Conservation (phyloP, 352 stramenopile genomes). For the Pythium brassicae region DNA sequence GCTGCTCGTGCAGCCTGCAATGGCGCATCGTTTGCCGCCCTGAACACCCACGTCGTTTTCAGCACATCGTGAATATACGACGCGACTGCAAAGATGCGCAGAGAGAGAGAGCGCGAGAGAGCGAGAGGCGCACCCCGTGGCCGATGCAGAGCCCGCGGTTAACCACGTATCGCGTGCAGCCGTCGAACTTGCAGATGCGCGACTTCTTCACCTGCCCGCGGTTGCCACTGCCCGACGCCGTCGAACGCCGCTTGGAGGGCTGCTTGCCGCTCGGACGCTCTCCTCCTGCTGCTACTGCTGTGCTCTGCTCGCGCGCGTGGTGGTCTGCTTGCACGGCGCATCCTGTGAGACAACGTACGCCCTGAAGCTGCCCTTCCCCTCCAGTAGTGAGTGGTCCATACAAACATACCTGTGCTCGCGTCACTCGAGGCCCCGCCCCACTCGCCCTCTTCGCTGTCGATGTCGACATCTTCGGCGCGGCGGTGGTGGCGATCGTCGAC, state of each 20-base stretch:
- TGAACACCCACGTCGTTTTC: constrained; percentile 12
- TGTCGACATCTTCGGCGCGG: constrained; percentile 1
- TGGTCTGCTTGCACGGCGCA: background rate
- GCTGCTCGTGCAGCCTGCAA: constrained; percentile 61
- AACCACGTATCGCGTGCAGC: constrained; percentile 71
- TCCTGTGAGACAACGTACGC: background rate
- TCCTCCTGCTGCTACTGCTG: background rate
- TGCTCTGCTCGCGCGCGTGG: background rate
- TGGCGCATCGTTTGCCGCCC: constrained; percentile 65
- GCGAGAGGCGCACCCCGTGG: constrained; percentile 38
- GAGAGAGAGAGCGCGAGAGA: background rate
- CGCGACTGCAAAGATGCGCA: background rate
- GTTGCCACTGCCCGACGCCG: background rate
- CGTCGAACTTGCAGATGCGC: constrained; percentile 72
- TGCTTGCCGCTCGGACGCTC: background rate
- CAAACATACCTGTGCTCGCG: constrained; percentile 17
- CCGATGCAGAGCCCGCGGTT: constrained; percentile 74
- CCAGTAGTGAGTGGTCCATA: background rate
- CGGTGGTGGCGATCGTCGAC: background rate
- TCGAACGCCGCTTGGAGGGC: background rate
- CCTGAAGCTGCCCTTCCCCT: background rate
- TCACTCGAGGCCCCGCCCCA: constrained; percentile 24
- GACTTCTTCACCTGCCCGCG: constrained; percentile 47
- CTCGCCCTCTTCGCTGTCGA: constrained; percentile 12
- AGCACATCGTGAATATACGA: background rate